Base-by-base conservation (phyloP, 1,284 basidiomycete species). In the Tilletiopsis washingtonensis region DNA sequence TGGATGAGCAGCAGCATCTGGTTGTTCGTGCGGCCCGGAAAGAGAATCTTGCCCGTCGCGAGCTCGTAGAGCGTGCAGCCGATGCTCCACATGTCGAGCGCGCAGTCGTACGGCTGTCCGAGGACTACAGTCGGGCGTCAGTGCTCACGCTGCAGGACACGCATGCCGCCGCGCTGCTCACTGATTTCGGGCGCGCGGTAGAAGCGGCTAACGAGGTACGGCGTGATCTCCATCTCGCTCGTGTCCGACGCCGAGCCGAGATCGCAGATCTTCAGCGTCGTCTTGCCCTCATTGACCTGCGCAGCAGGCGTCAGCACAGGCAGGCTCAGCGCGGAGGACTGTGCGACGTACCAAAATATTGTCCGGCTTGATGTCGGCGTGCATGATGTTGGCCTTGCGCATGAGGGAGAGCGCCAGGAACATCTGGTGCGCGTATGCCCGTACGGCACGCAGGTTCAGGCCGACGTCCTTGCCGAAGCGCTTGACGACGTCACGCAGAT, bases 121-220 rank as follows among this genome's bases (percentile, higher is more conserved):
- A 99, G 82, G 67, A 98, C 91, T 94, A 62, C 25, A 17, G 4
- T 47, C 47, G 40, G 40, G 6, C 49, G 46, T 39, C n/a, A 19
- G 38, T 23, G 23, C 32, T 49, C 40, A 62, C 47, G 17, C 41
- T 38, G 25, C 5, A 37, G 45, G 19, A 14, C 5, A 34, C 2
- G 5, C n/a, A 23, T 5, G 26, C 4, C n/a, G 19, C 17, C 27
- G 23, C 12, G 11, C 5, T 11, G 56, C 84, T 73, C 69, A 96
- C 91, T 98, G 72, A 99, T 97, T 76, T 98, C 94, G 1, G 94
- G 94, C 1, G 94, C 93, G 42, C 94, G 86, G 73, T 99, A 99
- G 77, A 98, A 99, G 40, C 94, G 80, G 60, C 88, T 91, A 50
- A 98, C 94, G 49, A 99, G 84, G 74, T 98, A 98, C 2, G 94